Evolutionary conservation across 108 stramenopile species (phyloP).

Genomic region (Nannochloropsis granulata): DNA sequence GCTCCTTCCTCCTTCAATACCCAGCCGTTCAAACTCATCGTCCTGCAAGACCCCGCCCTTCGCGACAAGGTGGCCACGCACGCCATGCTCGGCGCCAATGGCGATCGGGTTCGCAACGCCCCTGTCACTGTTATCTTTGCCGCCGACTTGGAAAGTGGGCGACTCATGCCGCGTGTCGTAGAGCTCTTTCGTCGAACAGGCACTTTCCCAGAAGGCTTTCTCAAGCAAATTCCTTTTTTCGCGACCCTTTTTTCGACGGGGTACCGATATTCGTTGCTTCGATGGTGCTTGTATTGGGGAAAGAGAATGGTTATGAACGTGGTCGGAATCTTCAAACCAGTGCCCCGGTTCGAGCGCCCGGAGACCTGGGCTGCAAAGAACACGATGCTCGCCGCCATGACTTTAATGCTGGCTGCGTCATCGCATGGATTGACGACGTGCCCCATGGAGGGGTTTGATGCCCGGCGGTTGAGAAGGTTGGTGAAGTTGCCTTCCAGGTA

Average conservation of each 20-base stretch:
- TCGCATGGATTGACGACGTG: slow-evolving; percentile 58
- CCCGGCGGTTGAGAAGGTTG: slow-evolving; percentile 11
- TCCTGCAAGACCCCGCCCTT: slow-evolving; percentile 44
- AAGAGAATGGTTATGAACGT: slow-evolving; percentile 21
- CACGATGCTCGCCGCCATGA: slow-evolving; percentile 73
- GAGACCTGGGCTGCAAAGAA: slow-evolving; percentile 78
- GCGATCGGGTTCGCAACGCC: slow-evolving; percentile 65
- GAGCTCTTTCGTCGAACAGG: not conserved
- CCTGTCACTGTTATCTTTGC: slow-evolving; percentile 74
- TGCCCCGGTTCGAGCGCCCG: slow-evolving; percentile 54
- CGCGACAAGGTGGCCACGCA: slow-evolving; percentile 45
- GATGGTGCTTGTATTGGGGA: slow-evolving; percentile 37
- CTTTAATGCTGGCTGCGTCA: slow-evolving; percentile 62
- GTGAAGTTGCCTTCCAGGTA: slow-evolving; percentile 19
- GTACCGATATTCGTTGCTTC: slow-evolving; percentile 40
- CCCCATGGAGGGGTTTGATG: slow-evolving; percentile 72
- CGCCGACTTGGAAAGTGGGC: slow-evolving; percentile 51
- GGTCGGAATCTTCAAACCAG: slow-evolving; percentile 13
- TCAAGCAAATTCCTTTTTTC: slow-evolving; percentile 6
- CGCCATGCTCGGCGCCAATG: slow-evolving; percentile 62
- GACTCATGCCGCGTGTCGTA: not conserved
- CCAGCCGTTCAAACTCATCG: slow-evolving; percentile 66
- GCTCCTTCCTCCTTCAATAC: slow-evolving; percentile 70
- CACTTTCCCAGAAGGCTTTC: slow-evolving; percentile 3
- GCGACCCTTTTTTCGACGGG: slow-evolving; percentile 19